Evolutionary conservation across 768 basidiomycete genomes (phyloP).

Genomic region (Russula sp.): DNA sequence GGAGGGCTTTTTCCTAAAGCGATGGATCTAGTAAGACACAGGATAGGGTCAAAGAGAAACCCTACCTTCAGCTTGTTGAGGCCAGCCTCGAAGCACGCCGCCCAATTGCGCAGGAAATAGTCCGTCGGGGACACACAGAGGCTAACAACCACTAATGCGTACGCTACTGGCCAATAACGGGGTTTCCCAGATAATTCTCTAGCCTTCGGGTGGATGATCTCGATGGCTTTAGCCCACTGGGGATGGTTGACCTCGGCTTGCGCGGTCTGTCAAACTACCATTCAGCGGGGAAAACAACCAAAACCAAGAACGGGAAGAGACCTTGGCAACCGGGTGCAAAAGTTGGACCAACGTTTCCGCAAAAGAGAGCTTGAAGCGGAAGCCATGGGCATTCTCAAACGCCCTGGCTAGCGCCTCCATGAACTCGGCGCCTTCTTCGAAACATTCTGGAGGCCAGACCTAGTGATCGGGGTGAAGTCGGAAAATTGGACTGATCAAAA

Average conservation of each 20-base stretch:
- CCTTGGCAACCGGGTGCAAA: conserved; percentile 87
- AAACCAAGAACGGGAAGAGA: conserved; percentile 27
- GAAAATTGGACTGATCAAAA: neutral
- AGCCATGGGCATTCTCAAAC: conserved; percentile 79
- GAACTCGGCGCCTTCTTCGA: conserved; percentile 92
- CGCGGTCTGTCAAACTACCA: conserved; percentile 52
- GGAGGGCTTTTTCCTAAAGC: conserved; percentile 67
- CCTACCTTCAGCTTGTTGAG: conserved; percentile 75
- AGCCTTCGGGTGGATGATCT: conserved; percentile 75
- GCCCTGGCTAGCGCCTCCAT: conserved; percentile 77
- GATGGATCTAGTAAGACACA: neutral
- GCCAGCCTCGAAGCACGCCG: conserved; percentile 61
- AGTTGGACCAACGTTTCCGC: conserved; percentile 73
- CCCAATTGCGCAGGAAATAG: conserved; percentile 82
- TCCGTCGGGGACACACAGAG: conserved; percentile 85
- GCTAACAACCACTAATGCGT: conserved; percentile 75
- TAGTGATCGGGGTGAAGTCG: conserved; percentile 29
- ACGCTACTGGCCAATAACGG: conserved; percentile 84
- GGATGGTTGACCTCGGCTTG: conserved; percentile 96
- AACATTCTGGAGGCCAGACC: conserved; percentile 92
- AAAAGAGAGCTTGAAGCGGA: conserved; percentile 76
- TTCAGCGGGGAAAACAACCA: neutral
- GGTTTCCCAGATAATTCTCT: conserved; percentile 83
- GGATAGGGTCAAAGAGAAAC: conserved; percentile 12
- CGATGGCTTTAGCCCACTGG: conserved; percentile 88